Conservation (phyloP, 2,329 filamentous ascomycete genomes). For the Lomentospora prolificans region DNA sequence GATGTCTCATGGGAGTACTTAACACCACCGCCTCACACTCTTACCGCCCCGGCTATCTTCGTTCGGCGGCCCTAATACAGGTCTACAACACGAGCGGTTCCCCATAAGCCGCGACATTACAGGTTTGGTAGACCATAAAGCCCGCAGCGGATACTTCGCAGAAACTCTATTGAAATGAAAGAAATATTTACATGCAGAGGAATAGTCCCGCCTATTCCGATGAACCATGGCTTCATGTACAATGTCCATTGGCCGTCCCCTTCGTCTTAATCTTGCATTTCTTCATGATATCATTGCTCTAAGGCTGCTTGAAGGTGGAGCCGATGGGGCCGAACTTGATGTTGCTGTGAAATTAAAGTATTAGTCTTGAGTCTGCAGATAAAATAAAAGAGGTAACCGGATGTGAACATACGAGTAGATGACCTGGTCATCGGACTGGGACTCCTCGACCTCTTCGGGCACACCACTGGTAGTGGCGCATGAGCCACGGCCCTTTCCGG, state of each 20-base stretch:
- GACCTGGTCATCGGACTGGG: background rate
- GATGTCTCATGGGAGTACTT: no score
- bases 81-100: no score
- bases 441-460: conserved; percentile 15
- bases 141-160: no score
- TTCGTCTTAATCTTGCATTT: background rate
- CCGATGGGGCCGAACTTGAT: conserved; percentile 38
- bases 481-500: conserved; percentile 16
- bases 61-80: no score
- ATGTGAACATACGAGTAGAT: background rate
- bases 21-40: no score
- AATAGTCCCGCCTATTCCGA: background rate
- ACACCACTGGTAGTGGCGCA: conserved; percentile 17
- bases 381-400: background rate
- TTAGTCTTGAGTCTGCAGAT: background rate
- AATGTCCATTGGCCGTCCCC: background rate
- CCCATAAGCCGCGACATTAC: no score
- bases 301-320: conserved; percentile 24
- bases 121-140: no score
- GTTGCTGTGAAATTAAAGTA: conserved; percentile 16
- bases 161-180: background rate
- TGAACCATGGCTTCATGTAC: background rate
- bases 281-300: background rate
- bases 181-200: background rate
- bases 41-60: no score